Base-by-base conservation (phyloP, 306 rosid species). In the Phaseolus lunatus region DNA sequence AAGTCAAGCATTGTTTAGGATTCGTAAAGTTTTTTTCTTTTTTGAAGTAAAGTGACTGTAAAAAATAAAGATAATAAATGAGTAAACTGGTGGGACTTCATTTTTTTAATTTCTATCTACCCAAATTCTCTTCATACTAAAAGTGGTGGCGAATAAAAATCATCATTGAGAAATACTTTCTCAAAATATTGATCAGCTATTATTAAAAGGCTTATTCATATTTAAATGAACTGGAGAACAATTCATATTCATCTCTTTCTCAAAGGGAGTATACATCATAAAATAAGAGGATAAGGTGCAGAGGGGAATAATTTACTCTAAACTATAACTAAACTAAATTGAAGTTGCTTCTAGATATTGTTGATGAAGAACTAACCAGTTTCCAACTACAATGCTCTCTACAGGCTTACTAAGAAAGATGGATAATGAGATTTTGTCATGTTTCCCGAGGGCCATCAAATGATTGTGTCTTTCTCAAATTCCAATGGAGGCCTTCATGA, bases 401-500 rank as follows among this genome's bases (percentile, higher is more conserved):
- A 63, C 41, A 72, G 59, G 27, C 29, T 52, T 11, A 43, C 20
- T 63, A 23, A 61, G 31, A 41, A 63, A 7, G 37, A 53, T 43
- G 49, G 77, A 26, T 29, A 45, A 11, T 37, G 61, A 48, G 27
- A 71, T 12, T 29, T 67, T n/a, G 37, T 75, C 82, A 87, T n/a
- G 84, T 7, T 19, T 90, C 97, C 3, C 84, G 79, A 29, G 97
- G 99, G 64, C 97, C 97, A 70, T 95, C 97, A 57, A 76, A 84
- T 4, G 97, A 90, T 54, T 95, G 99, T 1, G 84, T 82, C 79
- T 91, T 95, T 76, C 99, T 86, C 75, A 92, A 88, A 82, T 95
- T 95, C 99, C 99, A 95, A 75, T 95, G 97, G 69, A 92, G 97
- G 52, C 97, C 98, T 14, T 95, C 97, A 12, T 95, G 96, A 65